A percentile compares a stretch with the other conserved stretches of the same genome.
Conservation (phyloP, 75 land plant species). For the Cunninghamia lanceolata region DNA sequence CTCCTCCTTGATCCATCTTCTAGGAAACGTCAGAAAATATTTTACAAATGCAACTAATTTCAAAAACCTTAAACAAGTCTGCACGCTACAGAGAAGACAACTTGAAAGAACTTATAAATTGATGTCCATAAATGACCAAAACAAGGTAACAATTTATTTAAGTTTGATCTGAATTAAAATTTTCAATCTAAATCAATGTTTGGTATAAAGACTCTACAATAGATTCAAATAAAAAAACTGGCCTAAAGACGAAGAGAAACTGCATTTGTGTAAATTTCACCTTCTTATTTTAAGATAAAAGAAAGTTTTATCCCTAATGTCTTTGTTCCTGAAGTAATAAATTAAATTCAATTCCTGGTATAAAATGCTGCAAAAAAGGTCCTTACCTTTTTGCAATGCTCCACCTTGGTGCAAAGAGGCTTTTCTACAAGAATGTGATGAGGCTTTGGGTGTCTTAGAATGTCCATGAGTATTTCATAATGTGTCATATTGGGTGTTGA, state of each 20-base stretch:
- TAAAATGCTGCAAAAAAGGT: not conserved
- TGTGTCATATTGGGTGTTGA: slow-evolving; percentile 99
- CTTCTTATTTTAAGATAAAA: not conserved
- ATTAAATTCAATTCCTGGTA: not conserved
- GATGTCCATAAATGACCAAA: not conserved
- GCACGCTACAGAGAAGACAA: too few relatives aligned
- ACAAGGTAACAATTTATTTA: not conserved
- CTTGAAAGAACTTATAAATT: not conserved
- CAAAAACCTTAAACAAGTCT: too few relatives aligned
- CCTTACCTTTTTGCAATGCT: slow-evolving; percentile 73
- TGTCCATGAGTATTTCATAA: slow-evolving; percentile 78
- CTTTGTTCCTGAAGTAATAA: not conserved
- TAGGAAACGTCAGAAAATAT: too few relatives aligned
- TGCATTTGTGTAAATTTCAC: not conserved
- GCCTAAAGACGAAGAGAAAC: not conserved
- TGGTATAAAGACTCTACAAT: not conserved
- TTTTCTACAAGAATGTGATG: slow-evolving; percentile 95
- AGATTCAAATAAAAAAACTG: not conserved
- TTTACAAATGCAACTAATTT: too few relatives aligned
- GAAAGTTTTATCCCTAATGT: not conserved
- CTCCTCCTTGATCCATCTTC: too few relatives aligned
- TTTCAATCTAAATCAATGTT: not conserved
- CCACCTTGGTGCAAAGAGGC: slow-evolving; percentile 90
- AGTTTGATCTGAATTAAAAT: not conserved
- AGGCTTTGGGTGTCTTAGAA: slow-evolving; percentile 64